Conservation (phyloP, 83 land plant species). For the Picea abies region DNA sequence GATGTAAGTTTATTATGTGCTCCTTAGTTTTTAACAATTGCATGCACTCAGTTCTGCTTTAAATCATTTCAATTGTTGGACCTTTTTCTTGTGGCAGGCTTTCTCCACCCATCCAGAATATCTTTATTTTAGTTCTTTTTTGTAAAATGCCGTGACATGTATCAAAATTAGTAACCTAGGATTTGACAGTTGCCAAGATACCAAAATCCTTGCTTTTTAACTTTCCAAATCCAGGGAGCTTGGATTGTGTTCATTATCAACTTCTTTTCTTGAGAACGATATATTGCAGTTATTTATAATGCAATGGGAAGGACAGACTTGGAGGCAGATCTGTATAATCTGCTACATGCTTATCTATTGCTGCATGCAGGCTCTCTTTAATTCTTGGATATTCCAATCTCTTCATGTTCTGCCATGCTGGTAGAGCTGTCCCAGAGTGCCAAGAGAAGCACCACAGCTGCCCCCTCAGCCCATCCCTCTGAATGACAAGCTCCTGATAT, state of each 20-base stretch:
- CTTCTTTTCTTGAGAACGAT: neutral
- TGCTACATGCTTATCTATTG: neutral
- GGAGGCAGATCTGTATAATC: neutral
- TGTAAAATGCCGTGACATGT: neutral
- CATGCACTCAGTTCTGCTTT: neutral
- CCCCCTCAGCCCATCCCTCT: no score
- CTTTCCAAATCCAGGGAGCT: neutral
- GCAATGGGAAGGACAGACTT: neutral
- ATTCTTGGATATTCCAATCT: no score
- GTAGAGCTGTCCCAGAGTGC: no score
- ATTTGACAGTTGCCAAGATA: no score
- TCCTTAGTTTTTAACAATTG: neutral
- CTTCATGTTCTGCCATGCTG: no score
- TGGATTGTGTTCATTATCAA: neutral
- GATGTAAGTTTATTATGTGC: neutral
- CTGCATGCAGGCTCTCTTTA: neutral
- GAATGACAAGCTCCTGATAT: no score
- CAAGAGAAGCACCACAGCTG: no score
- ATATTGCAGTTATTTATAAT: neutral
- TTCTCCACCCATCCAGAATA: neutral
- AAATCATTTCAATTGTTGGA: conserved; percentile 1
- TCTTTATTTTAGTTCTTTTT: neutral
- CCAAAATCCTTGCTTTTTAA: neutral
- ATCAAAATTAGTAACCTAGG: neutral
- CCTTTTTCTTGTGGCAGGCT: neutral